phyloP scores from a whole-genome alignment of 495 filamentous ascomycete species.

The Venustampulla echinocandica region DNA sequence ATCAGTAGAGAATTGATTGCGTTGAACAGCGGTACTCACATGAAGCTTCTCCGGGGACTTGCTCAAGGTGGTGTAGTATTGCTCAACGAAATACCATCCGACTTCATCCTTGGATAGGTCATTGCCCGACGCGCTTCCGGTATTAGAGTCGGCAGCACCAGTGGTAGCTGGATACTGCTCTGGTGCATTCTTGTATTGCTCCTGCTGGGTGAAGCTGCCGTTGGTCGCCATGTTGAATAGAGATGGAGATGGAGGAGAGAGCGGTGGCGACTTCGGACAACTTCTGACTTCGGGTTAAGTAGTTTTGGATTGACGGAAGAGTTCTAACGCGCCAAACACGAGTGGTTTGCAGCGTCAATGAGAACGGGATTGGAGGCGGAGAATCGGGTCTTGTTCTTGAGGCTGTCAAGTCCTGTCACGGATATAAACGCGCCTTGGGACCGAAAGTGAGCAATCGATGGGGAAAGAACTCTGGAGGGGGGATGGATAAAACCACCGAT shows the following conservation, averaged over 20 bases:
- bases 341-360: too few species aligned
- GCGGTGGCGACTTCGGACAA: slow-evolving; percentile 13
- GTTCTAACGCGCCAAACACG: too few species aligned
- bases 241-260: slow-evolving; percentile 5
- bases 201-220: slow-evolving; percentile 24
- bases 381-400: neutral
- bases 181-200: slow-evolving; percentile 21
- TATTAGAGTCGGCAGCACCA: slow-evolving; percentile 15
- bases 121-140: slow-evolving; percentile 19
- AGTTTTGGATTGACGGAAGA: too few species aligned
- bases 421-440: slow-evolving; percentile 22
- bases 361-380: neutral
- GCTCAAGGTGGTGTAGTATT: slow-evolving; percentile 96
- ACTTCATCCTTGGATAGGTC: slow-evolving; percentile 47
- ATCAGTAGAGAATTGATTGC: slow-evolving; percentile 15
- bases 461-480: slow-evolving; percentile 6
- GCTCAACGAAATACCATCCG: slow-evolving; percentile 98
- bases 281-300: too few species aligned
- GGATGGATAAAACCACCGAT: slow-evolving; percentile 1
- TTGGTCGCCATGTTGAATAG: slow-evolving; percentile 23
- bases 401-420: slow-evolving; percentile 19
- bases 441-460: neutral
- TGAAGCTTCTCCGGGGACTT: slow-evolving; percentile 88
- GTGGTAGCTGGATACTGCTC: slow-evolving; percentile 24
- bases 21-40: slow-evolving; percentile 39